Base-by-base conservation (phyloP, 1,139 yeast species). In the Geotrichum klebahnii region DNA sequence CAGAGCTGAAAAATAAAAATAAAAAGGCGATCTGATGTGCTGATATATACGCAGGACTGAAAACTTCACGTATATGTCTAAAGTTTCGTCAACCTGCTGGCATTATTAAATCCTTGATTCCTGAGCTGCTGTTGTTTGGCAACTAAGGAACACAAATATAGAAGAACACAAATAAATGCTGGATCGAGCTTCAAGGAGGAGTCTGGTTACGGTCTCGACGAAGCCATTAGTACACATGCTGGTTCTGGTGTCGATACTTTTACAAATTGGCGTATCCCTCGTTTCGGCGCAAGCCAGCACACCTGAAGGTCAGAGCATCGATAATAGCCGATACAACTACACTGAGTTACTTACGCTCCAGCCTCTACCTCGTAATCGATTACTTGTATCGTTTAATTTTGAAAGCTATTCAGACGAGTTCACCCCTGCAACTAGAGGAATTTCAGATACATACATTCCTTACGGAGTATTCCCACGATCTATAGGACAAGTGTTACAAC, bases 391-490 rank as follows among this genome's bases (percentile, higher is more conserved):
- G 19, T 86, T 86, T 64, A 70, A 77, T 47, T 90, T 90, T 67
- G 72, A 78, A 29, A 69, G 84, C 48, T 72, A 73, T 51, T 84
- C 95, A 5, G 78, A 70, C 43, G 63, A 63, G 55, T 70, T 70
- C 53, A 53, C 67, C 2, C 59, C 67, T 6, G n/a, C 28, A n/a
- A 16, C n/a, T 6, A 2, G 5, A 64, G 67, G 8, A 59, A 61
- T 6, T 50, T 62, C 32, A 57, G 63, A 28, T 8, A 12, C 6
- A 19, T 61, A 63, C 0, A 57, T 57, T 3, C 86, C 85, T 61
- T 88, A 84, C 65, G 78, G 80, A 2, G 75, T 80, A 28, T 89
- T 92, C 59, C 97, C 98, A 0, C 77, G 87, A 54, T 74, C 90
- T 0, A 69, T 94, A 16, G 92, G 90, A 1, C 95, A 95, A 34